Evolutionary conservation across 805 yeast genomes (phyloP), one percentile per base, ranked within the genome.

Genomic region (Saccharomyces jurei): DNA sequence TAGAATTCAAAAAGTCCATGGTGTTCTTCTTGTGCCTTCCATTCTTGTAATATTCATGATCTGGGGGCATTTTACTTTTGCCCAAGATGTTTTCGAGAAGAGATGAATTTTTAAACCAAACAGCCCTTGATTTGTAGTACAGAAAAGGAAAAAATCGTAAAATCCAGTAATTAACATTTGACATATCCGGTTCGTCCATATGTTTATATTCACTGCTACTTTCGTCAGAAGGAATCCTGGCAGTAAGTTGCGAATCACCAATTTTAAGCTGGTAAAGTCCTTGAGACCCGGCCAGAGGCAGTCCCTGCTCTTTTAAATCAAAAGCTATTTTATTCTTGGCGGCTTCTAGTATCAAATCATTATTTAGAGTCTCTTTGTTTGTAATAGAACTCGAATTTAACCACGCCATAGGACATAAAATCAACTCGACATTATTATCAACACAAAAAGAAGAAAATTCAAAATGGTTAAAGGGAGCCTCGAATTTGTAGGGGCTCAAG

Each of bases 391-490:
- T 64, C 0, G 80, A 73, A 44, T 80, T 77, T 58, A 89, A 73
- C 97, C 97, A 91, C 0, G 95, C 95, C 80, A 87, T 89, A 1
- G 97, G 96, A 56, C 86, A 81, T 13, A 91, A 64, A 0, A 88
- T 74, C 54, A 91, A 69, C 32, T 80, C 75, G 0, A 81, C 80
- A 10, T 73, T 63, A 48, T 81, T 76, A 0, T 69, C 61, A 22
- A 72, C 64, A 55, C 87, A 82, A 52, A 75, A 74, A 29, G 70
- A 66, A 0, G 91, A 77, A 68, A 87, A 88, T 68, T 91, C 97
- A 65, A 79, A 89, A 27, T 74, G 76, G 41, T 77, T 74, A 70
- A 89, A 90, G 0, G 95, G 90, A 1, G 96, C 89, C 58, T 80
- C 74, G 67, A 91, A 91, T 65, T 87, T 77, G 67, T 87, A 86